phyloP scores from a whole-genome alignment of 2,329 filamentous ascomycete species.

The Diaporthe humulicola region DNA sequence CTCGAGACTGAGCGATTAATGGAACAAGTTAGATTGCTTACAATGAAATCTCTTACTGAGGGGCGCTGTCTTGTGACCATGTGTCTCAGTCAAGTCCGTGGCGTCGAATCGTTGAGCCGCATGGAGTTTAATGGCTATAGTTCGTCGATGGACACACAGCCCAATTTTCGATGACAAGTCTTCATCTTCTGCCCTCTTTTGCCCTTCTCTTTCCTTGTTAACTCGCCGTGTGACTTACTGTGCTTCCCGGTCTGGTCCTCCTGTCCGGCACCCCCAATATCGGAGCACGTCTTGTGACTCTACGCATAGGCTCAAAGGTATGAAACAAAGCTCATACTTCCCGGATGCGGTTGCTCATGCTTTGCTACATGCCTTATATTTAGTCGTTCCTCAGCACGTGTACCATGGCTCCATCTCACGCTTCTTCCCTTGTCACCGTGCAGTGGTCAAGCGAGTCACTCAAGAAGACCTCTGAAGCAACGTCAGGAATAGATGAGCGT shows the following conservation, averaged over 20 bases:
- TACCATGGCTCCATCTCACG: background rate
- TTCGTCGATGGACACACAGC: background rate
- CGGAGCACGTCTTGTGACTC: background rate
- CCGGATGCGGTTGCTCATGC: background rate
- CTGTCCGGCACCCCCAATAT: background rate
- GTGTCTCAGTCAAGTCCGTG: background rate
- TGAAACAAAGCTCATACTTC: background rate
- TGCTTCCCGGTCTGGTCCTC: background rate
- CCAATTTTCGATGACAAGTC: background rate
- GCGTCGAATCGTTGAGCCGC: background rate
- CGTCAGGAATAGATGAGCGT: background rate
- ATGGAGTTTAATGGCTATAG: background rate
- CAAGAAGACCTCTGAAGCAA: background rate
- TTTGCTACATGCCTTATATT: background rate
- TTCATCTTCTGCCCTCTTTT: background rate
- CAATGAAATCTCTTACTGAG: background rate
- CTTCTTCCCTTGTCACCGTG: background rate
- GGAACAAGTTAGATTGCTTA: constrained; percentile 29
- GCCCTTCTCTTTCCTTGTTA: background rate
- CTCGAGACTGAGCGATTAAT: constrained; percentile 25
- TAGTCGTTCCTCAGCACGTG: background rate
- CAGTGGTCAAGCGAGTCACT: background rate
- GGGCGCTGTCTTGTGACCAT: background rate
- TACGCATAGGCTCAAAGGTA: background rate
- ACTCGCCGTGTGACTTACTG: background rate